Base-by-base conservation (phyloP, 2,329 filamentous ascomycete species). In the Diaporthe capsici region DNA sequence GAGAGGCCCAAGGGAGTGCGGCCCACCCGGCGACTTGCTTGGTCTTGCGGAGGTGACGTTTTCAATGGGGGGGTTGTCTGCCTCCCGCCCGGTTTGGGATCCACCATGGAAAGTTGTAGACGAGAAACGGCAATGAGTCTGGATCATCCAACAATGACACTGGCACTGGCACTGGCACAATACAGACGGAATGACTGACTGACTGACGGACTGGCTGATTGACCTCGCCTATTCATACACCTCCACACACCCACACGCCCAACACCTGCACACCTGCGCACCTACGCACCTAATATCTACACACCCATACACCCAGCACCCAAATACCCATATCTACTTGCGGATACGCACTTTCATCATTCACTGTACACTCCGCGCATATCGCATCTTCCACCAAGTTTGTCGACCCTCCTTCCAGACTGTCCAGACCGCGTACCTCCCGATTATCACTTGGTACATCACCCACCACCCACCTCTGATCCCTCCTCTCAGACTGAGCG, bases 31-130 rank as follows among this genome's bases (percentile, higher is more conserved):
- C 49, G 65, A 70, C 34, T 70, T 55, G 34, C 65, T 55, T 70
- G 65, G 49, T 55, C 65, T 55, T 70, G 65, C 34, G 65, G 65
- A 70, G 65, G 65, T 70, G 65, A 70, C 65, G 65, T 70, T 70
- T 70, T 70, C 65, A 28, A 70, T 70, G 65, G 65, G 34, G 58
- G 65, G 65, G 34, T 39, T 12, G 31, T 53, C 47, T 22, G 4
- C 42, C n/a, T 55, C 49, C 65, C 65, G 65, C 34, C 49, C 47
- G 47, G 47, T 25, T n/a, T 4, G 65, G 65, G 65, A 70, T 53
- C 65, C 65, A 70, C 65, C 49, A 22, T 42, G 65, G 65, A 55
- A 55, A 70, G 49, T 22, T 47, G 49, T 70, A 55, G 34, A 70
- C 65, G 31, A 28, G 61, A 51, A 51, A 39, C 34, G 65, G 31